Evolutionary conservation across 169 alveolate species (phyloP).

Genomic region (Plasmodium falciparum): DNA sequence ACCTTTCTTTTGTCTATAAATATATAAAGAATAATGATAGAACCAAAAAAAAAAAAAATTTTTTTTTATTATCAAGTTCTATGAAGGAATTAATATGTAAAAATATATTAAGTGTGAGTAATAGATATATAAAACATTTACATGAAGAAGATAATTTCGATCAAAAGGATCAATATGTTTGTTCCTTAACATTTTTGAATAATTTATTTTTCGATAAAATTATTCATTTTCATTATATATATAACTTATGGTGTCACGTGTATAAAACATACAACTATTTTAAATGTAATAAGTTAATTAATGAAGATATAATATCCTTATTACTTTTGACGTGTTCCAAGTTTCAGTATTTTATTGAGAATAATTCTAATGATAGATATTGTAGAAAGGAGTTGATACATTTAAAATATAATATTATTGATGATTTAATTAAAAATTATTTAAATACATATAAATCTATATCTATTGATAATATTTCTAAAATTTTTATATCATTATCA

Average conservation of each 20-base stretch:
- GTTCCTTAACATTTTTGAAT: conserved; percentile 57
- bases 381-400: conserved; percentile 48
- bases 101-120: conserved; percentile 57
- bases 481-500: conserved; percentile 68
- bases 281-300: conserved; percentile 31
- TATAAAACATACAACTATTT: conserved; percentile 59
- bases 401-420: conserved; percentile 64
- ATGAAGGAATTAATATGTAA: conserved; percentile 35
- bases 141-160: conserved; percentile 45
- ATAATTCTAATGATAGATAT: conserved; percentile 45
- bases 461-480: conserved; percentile 53
- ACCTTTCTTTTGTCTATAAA: conserved; percentile 61
- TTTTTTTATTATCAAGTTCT: conserved; percentile 10
- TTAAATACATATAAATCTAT: conserved; percentile 51
- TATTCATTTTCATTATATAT: conserved; percentile 50
- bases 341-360: conserved; percentile 66
- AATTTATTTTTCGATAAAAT: conserved; percentile 63
- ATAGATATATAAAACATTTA: conserved; percentile 29
- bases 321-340: conserved; percentile 62
- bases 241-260: conserved; percentile 49
- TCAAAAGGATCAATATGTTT: conserved; percentile 46
- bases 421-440: conserved; percentile 66
- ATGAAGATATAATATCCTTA: conserved; percentile 61
- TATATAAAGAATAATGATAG: conserved; percentile 31
- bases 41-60: not conserved